phyloP scores from a whole-genome alignment of 495 filamentous ascomycete genomes.

The Talaromyces liani region DNA sequence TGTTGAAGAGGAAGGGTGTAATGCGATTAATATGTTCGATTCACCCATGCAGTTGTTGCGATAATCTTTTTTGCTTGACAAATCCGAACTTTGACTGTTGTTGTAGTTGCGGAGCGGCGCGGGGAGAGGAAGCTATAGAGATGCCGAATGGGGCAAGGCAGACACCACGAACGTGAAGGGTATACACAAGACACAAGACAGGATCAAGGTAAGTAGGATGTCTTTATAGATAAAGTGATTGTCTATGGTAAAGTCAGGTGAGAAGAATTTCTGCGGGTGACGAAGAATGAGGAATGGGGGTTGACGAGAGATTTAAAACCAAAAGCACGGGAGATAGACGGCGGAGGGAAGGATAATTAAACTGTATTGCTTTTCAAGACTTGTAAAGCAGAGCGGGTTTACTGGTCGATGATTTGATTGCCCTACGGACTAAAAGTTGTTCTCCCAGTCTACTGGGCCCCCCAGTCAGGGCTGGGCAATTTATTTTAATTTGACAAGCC shows the following conservation, averaged over 20 bases:
- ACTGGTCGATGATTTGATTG: conserved; percentile 5
- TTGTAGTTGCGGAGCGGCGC: neutral
- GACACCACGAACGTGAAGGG: neutral
- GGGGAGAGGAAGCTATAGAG: neutral
- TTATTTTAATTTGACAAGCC: neutral
- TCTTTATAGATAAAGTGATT: neutral
- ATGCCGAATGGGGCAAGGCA: neutral
- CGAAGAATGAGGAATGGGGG: neutral
- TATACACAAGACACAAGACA: neutral
- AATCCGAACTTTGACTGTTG: neutral
- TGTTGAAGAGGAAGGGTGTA: neutral
- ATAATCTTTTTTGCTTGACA: neutral
- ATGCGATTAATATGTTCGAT: neutral
- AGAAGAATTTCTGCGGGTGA: neutral
- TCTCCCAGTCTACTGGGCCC: neutral
- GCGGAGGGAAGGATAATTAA: neutral
- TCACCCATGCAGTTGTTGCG: neutral
- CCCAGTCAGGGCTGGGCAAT: neutral
- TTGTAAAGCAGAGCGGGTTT: neutral
- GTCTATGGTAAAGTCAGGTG: neutral
- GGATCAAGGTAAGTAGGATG: neutral
- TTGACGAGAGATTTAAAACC: conserved; percentile 1
- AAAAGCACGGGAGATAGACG: neutral
- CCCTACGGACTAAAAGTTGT: conserved; percentile 6
- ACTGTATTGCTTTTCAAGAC: neutral